Base-by-base conservation (phyloP, 1,139 yeast genomes). In the Arxiozyma heterogenica region DNA sequence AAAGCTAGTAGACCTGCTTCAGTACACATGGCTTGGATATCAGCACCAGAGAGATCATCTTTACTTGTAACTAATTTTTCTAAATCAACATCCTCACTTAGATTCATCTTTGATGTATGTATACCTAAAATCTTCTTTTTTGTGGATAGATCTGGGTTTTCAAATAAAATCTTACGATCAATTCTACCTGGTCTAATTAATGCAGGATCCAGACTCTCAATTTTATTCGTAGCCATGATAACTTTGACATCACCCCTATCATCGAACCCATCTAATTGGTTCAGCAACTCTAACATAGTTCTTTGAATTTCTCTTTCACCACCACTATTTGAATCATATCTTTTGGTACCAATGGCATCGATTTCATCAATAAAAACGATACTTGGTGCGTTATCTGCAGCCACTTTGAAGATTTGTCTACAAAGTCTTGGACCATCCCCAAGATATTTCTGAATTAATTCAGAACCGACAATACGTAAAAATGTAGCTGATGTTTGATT, bases 251-350 rank as follows among this genome's bases (percentile, higher is more conserved):
- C 98, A 53, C 98, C 98, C 67, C 98, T 81, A 71, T 91, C 98
- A 70, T 94, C 98, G 69, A 94, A 94, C 46, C 99, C 99, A 71
- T 94, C 99, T 65, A 94, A 79, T 74, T 94, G 98, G 71, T 93
- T 94, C 66, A 94, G 80, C 65, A 94, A 77, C 73, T 94, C 98
- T 81, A 94, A 78, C 98, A 94, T 91, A 30, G 98, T 94, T 77
- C 98, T 84, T 75, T 94, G 98, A 62, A 94, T 89, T 74, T 94
- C 98, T 65, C 97, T 81, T 73, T 93, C 98, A 67, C 98, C 98
- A 43, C 98, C 98, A 41, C 96, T 86, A 30, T 93, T 82, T 0
- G 97, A 89, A 58, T 93, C 98, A 71, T 91, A 93, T 72, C 99
- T 84, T 72, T 93, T 93, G 22, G 96, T 87, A 71, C 98, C 99